phyloP scores from a whole-genome alignment of 352 stramenopile genomes.

The Globisporangium abappressorium region DNA sequence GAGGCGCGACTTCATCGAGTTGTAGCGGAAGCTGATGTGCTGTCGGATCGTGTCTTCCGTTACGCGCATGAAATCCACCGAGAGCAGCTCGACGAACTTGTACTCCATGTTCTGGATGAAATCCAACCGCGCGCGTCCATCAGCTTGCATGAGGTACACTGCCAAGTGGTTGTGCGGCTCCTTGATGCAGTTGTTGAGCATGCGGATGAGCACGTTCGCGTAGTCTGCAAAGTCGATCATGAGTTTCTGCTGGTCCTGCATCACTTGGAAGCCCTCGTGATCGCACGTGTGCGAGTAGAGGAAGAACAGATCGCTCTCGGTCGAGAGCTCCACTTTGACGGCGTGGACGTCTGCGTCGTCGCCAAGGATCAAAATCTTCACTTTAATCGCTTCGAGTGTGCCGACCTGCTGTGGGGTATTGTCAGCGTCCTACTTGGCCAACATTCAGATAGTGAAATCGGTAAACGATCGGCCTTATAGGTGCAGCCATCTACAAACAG shows the following conservation, averaged over 20 bases:
- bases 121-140: conserved; percentile 88
- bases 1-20: conserved; percentile 91
- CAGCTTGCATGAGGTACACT: conserved; percentile 92
- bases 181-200: conserved; percentile 96
- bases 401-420: conserved; percentile 88
- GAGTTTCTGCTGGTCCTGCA: conserved; percentile 94
- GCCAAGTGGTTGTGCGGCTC: conserved; percentile 93
- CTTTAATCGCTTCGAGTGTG: conserved; percentile 93
- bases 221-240: conserved; percentile 96
- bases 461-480: neutral
- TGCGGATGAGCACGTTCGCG: conserved; percentile 91
- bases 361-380: conserved; percentile 91
- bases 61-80: conserved; percentile 88
- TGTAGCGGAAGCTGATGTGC: conserved; percentile 93
- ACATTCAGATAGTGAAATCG: neutral
- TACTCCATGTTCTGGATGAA: conserved; percentile 98
- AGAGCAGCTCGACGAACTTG: conserved; percentile 95
- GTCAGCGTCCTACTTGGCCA: conserved; percentile 49
- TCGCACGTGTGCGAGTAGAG: conserved; percentile 91
- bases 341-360: conserved; percentile 81
- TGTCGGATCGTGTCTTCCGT: conserved; percentile 89
- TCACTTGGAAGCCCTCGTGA: conserved; percentile 79
- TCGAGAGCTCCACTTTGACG: conserved; percentile 90
- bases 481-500: neutral
- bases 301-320: conserved; percentile 93